phyloP scores from a whole-genome alignment of 2,329 filamentous ascomycete genomes.

The Pestalotiopsis sp. region DNA sequence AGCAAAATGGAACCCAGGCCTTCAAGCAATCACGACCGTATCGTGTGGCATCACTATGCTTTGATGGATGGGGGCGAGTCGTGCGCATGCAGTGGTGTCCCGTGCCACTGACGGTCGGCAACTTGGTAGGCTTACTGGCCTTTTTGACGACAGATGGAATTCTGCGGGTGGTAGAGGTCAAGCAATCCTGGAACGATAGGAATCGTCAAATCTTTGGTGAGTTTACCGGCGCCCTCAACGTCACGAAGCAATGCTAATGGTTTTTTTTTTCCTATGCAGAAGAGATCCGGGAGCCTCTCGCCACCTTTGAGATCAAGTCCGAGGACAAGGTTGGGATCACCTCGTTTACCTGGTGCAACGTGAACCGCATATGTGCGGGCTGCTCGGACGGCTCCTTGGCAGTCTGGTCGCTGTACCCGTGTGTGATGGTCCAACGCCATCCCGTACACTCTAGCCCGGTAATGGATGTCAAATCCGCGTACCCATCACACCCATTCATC shows the following conservation, averaged over 20 bases:
- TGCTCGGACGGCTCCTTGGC: conserved; percentile 58
- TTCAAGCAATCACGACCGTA: conserved; percentile 38
- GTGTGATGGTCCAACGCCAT: conserved; percentile 50
- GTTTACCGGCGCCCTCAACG: conserved; percentile 12
- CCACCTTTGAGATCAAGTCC: conserved; percentile 43
- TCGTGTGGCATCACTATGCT: conserved; percentile 46
- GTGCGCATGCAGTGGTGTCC: conserved; percentile 58
- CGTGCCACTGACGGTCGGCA: conserved; percentile 32
- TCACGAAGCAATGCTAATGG: conserved; percentile 18
- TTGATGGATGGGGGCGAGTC: conserved; percentile 49
- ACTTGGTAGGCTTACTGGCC: conserved; percentile 43
- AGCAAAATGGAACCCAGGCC: conserved; percentile 30
- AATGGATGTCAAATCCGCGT: conserved; percentile 56
- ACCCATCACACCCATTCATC: conserved; percentile 57
- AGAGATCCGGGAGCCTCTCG: conserved; percentile 44
- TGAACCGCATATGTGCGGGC: conserved; percentile 56
- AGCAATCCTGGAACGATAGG: conserved; percentile 26
- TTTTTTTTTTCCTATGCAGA: conserved; percentile 36
- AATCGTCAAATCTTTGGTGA: conserved; percentile 40
- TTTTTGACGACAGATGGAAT: conserved; percentile 53
- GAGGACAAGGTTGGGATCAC: conserved; percentile 53
- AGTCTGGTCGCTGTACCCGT: conserved; percentile 57
- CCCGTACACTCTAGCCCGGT: conserved; percentile 55
- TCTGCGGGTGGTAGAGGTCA: conserved; percentile 49
- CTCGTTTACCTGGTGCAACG: conserved; percentile 55